Base-by-base conservation (phyloP, 1,284 basidiomycete species). In the Papiliotrema flavescens region DNA sequence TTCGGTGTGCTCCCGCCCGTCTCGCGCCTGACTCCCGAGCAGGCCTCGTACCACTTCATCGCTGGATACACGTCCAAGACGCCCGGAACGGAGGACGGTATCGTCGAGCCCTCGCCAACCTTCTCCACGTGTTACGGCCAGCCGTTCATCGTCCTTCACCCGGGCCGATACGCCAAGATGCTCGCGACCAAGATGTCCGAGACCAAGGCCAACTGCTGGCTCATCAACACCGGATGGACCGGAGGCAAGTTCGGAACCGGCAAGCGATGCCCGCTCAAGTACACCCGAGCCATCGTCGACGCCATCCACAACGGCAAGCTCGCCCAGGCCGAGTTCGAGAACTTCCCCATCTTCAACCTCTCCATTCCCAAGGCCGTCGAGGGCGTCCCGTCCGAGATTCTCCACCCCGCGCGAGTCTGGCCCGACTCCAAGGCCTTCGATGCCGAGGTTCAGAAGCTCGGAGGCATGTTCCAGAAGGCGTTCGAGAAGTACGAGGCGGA, bases 101-200 rank as follows among this genome's bases (percentile, higher is more conserved):
- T 98, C 46, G 83, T 95, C 54, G 95, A 98, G 79, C 96, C 95
- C 55, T 94, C 95, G 64, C 96, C 96, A 22, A 98, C 96, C 48
- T 99, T 99, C 85, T 97, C 93, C 26, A 97, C 95, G 36, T 98
- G 94, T 79, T 98, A 98, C 83, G 91, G 90, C 67, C 95, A 96
- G 59, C 95, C 96, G 32, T 99, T 98, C 84, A 96, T 99, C 74
- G 89, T 98, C 63, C 89, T 97, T 57, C 94, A 96, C 80, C 91
- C 91, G 51, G 85, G 87, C 51, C 87, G 91, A 62, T 99, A 99
- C 79, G 95, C 95, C 49, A 83, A 87, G 77, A 99, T 98, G 96
- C 83, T 99, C 65, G 92, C 95, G 9, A 87, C 92, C 73, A 86
- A 90, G 71, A 98, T 98, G 95, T 79, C 86, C 56, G 84, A 87